phyloP scores from a whole-genome alignment of 208 protist genomes.

The Trypanosoma platydactyli region DNA sequence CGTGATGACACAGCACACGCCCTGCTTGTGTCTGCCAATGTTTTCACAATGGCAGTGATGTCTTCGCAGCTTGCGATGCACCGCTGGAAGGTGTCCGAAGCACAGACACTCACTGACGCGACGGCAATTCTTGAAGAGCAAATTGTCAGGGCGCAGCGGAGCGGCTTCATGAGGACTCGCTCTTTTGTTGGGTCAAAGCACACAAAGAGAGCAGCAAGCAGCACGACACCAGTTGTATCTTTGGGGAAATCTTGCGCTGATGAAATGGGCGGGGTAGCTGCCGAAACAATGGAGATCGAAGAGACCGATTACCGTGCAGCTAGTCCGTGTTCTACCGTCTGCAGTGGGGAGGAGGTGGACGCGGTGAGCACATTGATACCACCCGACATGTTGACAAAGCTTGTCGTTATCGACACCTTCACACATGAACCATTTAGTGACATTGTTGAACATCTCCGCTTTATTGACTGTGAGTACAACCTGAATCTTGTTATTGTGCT shows the following conservation, averaged over 20 bases:
- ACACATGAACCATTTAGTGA: constrained; percentile 79
- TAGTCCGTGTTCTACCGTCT: constrained; percentile 29
- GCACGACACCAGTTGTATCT: no score
- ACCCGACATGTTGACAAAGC: constrained; percentile 51
- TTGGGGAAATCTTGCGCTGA: background rate
- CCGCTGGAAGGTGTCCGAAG: constrained; percentile 78
- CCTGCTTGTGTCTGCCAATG: constrained; percentile 76
- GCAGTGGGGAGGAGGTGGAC: constrained; percentile 35
- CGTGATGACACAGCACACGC: constrained; percentile 53
- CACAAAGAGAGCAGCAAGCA: background rate
- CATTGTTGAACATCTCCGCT: constrained; percentile 69
- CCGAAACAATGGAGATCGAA: background rate
- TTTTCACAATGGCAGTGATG: constrained; percentile 75
- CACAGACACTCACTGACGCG: constrained; percentile 61
- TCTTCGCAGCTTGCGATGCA: constrained; percentile 82
- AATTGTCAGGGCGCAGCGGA: constrained; percentile 34
- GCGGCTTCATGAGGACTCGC: constrained; percentile 31
- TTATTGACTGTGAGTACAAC: constrained; percentile 60
- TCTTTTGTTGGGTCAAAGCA: background rate
- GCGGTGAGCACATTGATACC: constrained; percentile 11
- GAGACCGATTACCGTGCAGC: background rate
- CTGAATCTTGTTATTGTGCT: constrained; percentile 70
- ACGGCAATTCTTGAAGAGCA: constrained; percentile 59
- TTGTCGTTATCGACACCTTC: constrained; percentile 80
- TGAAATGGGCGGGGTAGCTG: background rate